These are phyloP conservation scores for Licmophora abbreviata DNA, from an alignment of 108 stramenopile species.

Conservation along the genomic window DNA sequence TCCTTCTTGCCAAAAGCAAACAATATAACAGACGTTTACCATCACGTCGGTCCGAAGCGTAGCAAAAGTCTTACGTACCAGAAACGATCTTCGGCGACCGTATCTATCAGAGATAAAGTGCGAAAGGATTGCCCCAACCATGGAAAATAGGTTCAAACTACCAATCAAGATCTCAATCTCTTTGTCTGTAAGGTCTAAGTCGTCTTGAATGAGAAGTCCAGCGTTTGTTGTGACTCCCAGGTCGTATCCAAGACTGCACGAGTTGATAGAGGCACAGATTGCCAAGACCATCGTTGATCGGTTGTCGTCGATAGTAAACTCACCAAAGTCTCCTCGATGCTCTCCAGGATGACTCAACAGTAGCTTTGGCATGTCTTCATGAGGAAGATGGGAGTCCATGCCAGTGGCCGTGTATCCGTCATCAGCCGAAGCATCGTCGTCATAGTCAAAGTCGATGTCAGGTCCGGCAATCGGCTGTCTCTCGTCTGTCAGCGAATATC, in stretches of 20 bases:
- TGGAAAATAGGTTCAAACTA: conserved; percentile 58
- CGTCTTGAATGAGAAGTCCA: conserved; percentile 26
- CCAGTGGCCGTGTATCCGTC: background rate
- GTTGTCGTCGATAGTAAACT: conserved; percentile 11
- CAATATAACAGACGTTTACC: background rate
- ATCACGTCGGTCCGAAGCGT: background rate
- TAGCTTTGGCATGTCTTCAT: conserved; percentile 3
- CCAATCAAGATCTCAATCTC: conserved; percentile 72
- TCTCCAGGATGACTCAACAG: conserved; percentile 24
- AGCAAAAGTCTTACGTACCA: conserved; percentile 10
- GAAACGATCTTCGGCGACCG: conserved; percentile 60
- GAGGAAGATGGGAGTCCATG: background rate
- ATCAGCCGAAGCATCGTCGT: background rate
- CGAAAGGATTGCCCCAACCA: conserved; percentile 57
- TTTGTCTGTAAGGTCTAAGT: conserved; percentile 34
- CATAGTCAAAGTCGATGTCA: conserved; percentile 11
- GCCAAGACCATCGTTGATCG: conserved; percentile 33
- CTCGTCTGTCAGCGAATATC: conserved; percentile 46
- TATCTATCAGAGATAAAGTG: conserved; percentile 50
- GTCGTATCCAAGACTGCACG: conserved; percentile 70
- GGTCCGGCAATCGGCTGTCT: conserved; percentile 3
- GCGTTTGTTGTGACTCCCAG: conserved; percentile 43
- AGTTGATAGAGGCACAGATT: conserved; percentile 75
- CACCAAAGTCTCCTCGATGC: conserved; percentile 33
- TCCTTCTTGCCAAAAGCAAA: background rate